A percentile compares a stretch with the other conserved stretches of the same genome.
Evolutionary conservation across 2,329 filamentous ascomycete genomes (phyloP).

Genomic region (Pseudogymnoascus sp.): DNA sequence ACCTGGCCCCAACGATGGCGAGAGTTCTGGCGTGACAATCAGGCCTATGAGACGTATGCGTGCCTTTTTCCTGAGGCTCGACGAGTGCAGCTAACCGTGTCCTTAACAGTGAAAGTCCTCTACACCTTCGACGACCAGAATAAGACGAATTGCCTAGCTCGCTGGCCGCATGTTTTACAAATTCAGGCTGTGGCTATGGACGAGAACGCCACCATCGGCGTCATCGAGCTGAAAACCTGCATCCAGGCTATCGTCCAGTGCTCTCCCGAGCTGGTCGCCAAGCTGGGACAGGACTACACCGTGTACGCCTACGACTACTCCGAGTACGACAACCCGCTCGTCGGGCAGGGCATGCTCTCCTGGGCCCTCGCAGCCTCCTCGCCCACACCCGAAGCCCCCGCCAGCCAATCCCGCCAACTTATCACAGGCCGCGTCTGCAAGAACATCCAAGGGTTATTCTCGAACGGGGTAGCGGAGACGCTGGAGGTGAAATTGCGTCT

Average conservation of each 20-base stretch:
- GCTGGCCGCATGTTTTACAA: constrained; percentile 69
- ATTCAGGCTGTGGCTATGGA: constrained; percentile 77
- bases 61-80: background rate
- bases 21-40: constrained; percentile 46
- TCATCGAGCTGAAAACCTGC: constrained; percentile 80
- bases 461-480: constrained; percentile 74
- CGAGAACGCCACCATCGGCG: constrained; percentile 59
- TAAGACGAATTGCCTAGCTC: constrained; percentile 81
- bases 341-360: constrained; percentile 92
- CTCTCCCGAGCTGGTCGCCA: constrained; percentile 78
- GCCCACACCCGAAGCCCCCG: constrained; percentile 43
- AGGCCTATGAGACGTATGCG: constrained; percentile 60
- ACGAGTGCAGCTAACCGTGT: constrained; percentile 16
- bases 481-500: constrained; percentile 88
- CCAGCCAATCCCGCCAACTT: constrained; percentile 55
- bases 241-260: constrained; percentile 67
- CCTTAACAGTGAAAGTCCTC: constrained; percentile 73
- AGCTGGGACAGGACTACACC: constrained; percentile 73
- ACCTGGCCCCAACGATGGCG: constrained; percentile 17
- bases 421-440: constrained; percentile 87
- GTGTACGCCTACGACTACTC: constrained; percentile 96
- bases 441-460: constrained; percentile 77
- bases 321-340: constrained; percentile 84
- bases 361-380: constrained; percentile 58
- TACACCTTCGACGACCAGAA: constrained; percentile 91